A percentile compares a stretch with the other conserved stretches of the same genome.
Conservation (phyloP, 345 rosid genomes). For the Eucalyptus tenuipes region DNA sequence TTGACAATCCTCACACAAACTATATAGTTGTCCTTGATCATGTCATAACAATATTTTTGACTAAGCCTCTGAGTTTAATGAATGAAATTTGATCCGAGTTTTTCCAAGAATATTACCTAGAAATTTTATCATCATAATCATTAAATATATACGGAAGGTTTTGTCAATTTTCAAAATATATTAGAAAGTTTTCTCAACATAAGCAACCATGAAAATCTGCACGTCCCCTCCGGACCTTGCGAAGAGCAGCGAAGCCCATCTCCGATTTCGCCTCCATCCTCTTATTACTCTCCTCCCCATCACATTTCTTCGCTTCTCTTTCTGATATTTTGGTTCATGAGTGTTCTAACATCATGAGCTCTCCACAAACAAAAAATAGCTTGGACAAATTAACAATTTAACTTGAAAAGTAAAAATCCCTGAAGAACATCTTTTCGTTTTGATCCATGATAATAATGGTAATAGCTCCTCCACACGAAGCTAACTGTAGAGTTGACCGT, state of each 20-base stretch:
- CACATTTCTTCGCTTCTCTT: not conserved
- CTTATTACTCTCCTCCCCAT: not conserved
- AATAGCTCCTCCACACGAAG: not conserved
- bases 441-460: not conserved
- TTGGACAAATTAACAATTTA: not conserved
- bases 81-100: too few relatives aligned
- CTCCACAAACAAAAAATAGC: not conserved
- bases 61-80: too few relatives aligned
- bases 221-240: not conserved
- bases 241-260: not conserved
- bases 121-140: too few relatives aligned
- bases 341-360: not conserved
- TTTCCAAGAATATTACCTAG: too few relatives aligned
- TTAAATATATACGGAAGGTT: fast-evolving
- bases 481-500: not conserved
- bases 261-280: not conserved
- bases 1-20: too few relatives aligned
- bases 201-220: not conserved
- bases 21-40: too few relatives aligned
- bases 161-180: too few relatives aligned
- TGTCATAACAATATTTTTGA: too few relatives aligned
- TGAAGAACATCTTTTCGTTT: not conserved
- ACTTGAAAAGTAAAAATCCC: not conserved
- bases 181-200: not conserved
- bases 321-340: not conserved